phyloP scores from a whole-genome alignment of 176 grass and related monocot genomes.

The Phoenix roebelenii region DNA sequence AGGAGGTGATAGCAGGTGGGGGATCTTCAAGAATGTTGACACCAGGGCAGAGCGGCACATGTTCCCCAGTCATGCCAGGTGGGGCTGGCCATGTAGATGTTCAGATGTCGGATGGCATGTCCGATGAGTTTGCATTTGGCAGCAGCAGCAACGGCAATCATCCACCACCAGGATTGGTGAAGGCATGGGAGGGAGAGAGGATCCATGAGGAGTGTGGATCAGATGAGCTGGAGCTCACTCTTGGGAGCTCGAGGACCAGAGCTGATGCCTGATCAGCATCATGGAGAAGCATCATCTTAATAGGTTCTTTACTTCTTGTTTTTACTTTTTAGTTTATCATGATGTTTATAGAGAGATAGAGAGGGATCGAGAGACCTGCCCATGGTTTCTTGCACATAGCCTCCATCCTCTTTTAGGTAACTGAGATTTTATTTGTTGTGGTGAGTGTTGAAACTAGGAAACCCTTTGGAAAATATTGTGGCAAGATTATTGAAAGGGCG shows the following conservation, averaged over 20 bases:
- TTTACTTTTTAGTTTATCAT: too few relatives aligned
- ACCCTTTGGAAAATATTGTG: too few relatives aligned
- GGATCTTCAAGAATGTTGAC: constrained; percentile 65
- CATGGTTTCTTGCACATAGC: constrained; percentile 30
- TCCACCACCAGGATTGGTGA: constrained; percentile 35
- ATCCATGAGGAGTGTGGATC: constrained; percentile 82
- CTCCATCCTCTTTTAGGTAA: constrained; percentile 15
- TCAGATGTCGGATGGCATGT: constrained; percentile 37
- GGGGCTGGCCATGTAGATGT: constrained; percentile 31
- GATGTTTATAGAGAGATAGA: too few relatives aligned
- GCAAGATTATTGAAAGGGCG: too few relatives aligned
- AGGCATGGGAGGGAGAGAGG: constrained; percentile 87
- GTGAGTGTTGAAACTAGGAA: too few relatives aligned
- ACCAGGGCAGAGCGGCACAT: constrained; percentile 79
- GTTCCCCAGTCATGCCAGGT: constrained; percentile 47
- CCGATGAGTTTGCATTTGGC: constrained; percentile 84
- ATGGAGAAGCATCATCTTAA: too few relatives aligned
- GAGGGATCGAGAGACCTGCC: constrained; percentile 14
- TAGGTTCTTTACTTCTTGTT: too few relatives aligned
- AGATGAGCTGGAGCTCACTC: constrained; percentile 87
- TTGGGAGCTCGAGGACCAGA: constrained; percentile 61
- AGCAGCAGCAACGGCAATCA: constrained; percentile 46
- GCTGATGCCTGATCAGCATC: constrained; percentile 1
- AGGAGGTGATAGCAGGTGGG: constrained; percentile 23
- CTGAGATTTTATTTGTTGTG: too few relatives aligned